Conservation (phyloP, 345 rosid genomes). For the Moricandia arvensis region DNA sequence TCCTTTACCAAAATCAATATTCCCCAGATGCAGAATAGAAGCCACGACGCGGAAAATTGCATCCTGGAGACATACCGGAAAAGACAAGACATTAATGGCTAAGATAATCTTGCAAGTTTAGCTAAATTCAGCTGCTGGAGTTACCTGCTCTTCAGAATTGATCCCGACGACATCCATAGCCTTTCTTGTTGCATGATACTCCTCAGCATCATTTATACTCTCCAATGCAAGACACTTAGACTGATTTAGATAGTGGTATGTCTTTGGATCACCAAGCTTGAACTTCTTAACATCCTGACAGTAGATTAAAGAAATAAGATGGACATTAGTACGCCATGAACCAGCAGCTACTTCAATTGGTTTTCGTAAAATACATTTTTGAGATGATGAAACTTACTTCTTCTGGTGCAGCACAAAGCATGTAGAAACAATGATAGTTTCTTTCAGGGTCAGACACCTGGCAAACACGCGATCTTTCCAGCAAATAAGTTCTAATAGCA, state of each 20-base stretch:
- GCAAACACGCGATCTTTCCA: constrained; percentile 99
- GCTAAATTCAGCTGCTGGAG: constrained; percentile 18
- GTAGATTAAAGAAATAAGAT: constrained; percentile 13
- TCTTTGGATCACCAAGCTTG: constrained; percentile 81
- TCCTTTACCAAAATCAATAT: constrained; percentile 90
- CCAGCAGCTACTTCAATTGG: background rate
- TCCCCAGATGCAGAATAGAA: constrained; percentile 92
- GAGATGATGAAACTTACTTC: constrained; percentile 53
- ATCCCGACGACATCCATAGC: constrained; percentile 99
- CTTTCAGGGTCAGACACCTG: constrained; percentile 98
- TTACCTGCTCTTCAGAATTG: constrained; percentile 83
- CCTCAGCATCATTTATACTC: constrained; percentile 77
- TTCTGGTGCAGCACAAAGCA: constrained; percentile 97
- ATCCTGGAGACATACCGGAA: constrained; percentile 48
- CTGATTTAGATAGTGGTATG: constrained; percentile 92
- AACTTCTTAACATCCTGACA: constrained; percentile 74
- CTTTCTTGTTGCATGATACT: constrained; percentile 74
- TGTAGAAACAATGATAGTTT: constrained; percentile 98
- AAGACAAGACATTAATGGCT: background rate
- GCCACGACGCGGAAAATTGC: constrained; percentile 92
- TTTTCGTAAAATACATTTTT: background rate
- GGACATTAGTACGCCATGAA: background rate
- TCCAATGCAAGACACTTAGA: constrained; percentile 89
- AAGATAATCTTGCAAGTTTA: background rate
- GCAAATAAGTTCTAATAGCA: constrained; percentile 94